Percentiles rank a stretch among this genome's conserved stretches.
Evolutionary conservation across 768 basidiomycete genomes (phyloP).

Genomic region (Mycena filopes): DNA sequence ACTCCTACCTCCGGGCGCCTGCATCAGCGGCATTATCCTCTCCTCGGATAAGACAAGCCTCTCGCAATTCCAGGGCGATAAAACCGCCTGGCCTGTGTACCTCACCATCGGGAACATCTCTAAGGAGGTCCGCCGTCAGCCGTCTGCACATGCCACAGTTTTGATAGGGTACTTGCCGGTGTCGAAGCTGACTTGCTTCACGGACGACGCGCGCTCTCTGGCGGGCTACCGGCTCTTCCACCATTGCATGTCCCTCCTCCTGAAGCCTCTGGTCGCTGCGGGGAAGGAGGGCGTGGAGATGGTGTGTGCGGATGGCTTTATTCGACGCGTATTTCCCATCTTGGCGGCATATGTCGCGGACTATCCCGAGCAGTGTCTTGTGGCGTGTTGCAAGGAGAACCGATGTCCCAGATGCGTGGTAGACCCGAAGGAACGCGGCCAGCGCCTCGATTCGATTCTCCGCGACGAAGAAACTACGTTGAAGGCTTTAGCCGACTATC

Average conservation of each 20-base stretch:
- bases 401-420: constrained; percentile 17
- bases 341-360: too few relatives aligned
- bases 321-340: too few relatives aligned
- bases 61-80: constrained; percentile 39
- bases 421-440: constrained; percentile 29
- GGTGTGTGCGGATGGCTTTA: too few relatives aligned
- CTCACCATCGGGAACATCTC: not conserved
- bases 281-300: constrained; percentile 34
- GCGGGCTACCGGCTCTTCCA: constrained; percentile 46
- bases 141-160: constrained; percentile 37
- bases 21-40: constrained; percentile 42
- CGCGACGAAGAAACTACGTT: constrained; percentile 1
- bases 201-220: constrained; percentile 25
- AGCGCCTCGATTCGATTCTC: constrained; percentile 5
- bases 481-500: not conserved
- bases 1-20: constrained; percentile 18
- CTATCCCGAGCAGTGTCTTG: too few relatives aligned
- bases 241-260: constrained; percentile 34
- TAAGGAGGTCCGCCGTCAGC: constrained; percentile 38
- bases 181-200: constrained; percentile 41
- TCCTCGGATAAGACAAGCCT: constrained; percentile 45
- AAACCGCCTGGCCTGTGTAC: constrained; percentile 38
- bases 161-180: constrained; percentile 48
- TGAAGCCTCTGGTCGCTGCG: constrained; percentile 37
- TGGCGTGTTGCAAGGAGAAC: too few relatives aligned